Evolutionary conservation across 495 filamentous ascomycete species (phyloP).

Genomic region (Cladorrhinum samala): DNA sequence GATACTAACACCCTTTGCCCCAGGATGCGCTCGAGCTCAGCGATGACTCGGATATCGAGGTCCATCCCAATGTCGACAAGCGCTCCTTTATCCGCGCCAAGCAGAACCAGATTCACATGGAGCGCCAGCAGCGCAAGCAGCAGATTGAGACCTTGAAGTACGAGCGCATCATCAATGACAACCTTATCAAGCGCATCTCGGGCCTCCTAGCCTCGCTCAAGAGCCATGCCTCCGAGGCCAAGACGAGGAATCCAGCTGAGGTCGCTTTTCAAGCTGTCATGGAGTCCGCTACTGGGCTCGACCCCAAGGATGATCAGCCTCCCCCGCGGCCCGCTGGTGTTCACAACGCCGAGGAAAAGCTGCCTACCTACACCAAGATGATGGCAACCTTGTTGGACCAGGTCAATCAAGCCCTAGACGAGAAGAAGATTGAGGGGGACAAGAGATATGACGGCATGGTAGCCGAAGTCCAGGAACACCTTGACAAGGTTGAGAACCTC

Average conservation of each 20-base stretch:
- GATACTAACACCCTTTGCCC: not conserved
- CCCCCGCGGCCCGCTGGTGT: conserved; percentile 68
- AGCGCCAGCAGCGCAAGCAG: conserved; percentile 73
- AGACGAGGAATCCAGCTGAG: conserved; percentile 60
- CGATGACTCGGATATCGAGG: conserved; percentile 96
- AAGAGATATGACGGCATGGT: conserved; percentile 67
- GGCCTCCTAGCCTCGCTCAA: conserved; percentile 65
- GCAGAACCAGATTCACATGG: conserved; percentile 90
- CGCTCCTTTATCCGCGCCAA: conserved; percentile 97
- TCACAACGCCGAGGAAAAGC: conserved; percentile 61
- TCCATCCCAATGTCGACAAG: conserved; percentile 98
- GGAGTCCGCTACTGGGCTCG: conserved; percentile 53
- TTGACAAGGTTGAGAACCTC: conserved; percentile 66
- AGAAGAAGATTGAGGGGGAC: conserved; percentile 48
- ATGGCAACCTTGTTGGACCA: conserved; percentile 87
- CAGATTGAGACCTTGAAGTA: conserved; percentile 90
- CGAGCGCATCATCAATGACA: conserved; percentile 89
- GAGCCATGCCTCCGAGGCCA: conserved; percentile 59
- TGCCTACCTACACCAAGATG: conserved; percentile 90
- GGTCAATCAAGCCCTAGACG: conserved; percentile 83
- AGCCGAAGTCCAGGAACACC: conserved; percentile 66
- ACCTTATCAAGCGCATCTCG: conserved; percentile 75
- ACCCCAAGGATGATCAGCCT: conserved; percentile 67
- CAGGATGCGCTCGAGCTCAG: conserved; percentile 89
- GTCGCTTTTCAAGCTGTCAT: conserved; percentile 82